Evolutionary conservation across 768 basidiomycete species (phyloP).

Genomic region (Mycena polygramma): DNA sequence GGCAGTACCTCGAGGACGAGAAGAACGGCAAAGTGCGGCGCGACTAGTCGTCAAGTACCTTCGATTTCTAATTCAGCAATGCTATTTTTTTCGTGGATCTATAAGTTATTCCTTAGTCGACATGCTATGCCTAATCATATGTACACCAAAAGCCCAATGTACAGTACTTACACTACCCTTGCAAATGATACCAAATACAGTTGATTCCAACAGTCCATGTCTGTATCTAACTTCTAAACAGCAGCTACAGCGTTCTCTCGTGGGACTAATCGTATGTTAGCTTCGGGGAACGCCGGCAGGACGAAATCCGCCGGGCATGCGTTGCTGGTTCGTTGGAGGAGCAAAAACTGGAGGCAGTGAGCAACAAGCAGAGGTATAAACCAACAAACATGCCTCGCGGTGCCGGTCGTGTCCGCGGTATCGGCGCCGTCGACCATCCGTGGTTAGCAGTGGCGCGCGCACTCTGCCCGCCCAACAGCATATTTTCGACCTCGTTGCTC

Average conservation of each 20-base stretch:
- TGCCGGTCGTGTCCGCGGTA: slow-evolving; percentile 38
- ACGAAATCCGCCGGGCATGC: slow-evolving; percentile 58
- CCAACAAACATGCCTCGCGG: slow-evolving; percentile 41
- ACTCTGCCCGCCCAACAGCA: slow-evolving; percentile 57
- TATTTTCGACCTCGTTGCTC: slow-evolving; percentile 81
- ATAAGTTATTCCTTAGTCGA: slow-evolving; percentile 17
- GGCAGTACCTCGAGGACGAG: slow-evolving; percentile 88
- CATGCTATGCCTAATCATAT: slow-evolving; percentile 33
- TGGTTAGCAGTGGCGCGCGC: slow-evolving; percentile 41
- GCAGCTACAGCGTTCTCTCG: too few relatives aligned
- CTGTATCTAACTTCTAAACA: background rate
- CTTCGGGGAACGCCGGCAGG: slow-evolving; percentile 52
- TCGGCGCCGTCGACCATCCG: slow-evolving; percentile 53
- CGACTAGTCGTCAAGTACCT: slow-evolving; percentile 40
- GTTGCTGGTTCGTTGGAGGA: slow-evolving; percentile 46
- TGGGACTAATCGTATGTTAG: background rate
- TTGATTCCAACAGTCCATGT: background rate
- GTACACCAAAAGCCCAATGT: slow-evolving; percentile 31
- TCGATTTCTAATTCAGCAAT: too few relatives aligned
- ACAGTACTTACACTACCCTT: background rate
- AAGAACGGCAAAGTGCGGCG: slow-evolving; percentile 74
- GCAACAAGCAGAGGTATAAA: slow-evolving; percentile 6
- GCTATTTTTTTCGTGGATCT: background rate
- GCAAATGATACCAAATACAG: background rate
- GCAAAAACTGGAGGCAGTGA: slow-evolving; percentile 55